Percentiles rank a stretch among this genome's conserved stretches.
Evolutionary conservation across 192 early-diverging fungal species (phyloP).

Genomic region (Allomyces javanicus): DNA sequence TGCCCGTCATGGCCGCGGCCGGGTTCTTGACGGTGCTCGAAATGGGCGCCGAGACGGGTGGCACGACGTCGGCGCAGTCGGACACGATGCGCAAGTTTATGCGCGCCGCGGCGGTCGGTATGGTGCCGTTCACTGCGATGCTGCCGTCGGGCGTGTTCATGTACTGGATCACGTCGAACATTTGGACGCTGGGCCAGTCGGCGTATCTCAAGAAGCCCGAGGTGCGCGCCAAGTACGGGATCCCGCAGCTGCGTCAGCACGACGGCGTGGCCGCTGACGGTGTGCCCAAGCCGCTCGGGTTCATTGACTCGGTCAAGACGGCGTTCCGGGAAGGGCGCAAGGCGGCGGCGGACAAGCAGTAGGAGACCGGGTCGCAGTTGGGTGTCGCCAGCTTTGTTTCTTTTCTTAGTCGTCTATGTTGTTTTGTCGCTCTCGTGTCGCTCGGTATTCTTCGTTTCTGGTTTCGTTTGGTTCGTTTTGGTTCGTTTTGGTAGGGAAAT

Average conservation of each 20-base stretch:
- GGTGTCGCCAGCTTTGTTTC: too few relatives aligned
- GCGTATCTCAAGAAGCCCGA: constrained; percentile 32
- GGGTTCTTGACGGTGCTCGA: constrained; percentile 48
- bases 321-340: not conserved
- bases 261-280: not conserved
- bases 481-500: too few relatives aligned
- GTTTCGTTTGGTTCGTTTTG: too few relatives aligned
- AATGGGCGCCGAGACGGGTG: not conserved
- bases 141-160: constrained; percentile 48
- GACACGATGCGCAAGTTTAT: constrained; percentile 1
- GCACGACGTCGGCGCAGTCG: constrained; percentile 6
- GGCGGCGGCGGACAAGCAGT: not conserved
- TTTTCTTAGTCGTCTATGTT: too few relatives aligned
- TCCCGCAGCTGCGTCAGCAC: constrained; percentile 21
- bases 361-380: not conserved
- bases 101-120: constrained; percentile 7
- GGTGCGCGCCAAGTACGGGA: constrained; percentile 34
- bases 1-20: constrained; percentile 51
- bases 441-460: too few relatives aligned
- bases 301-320: not conserved
- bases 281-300: not conserved
- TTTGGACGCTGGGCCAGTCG: constrained; percentile 49
- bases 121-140: constrained; percentile 18
- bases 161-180: constrained; percentile 66
- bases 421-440: too few relatives aligned